These are phyloP conservation scores for Ajuga reptans DNA, from an alignment of 305 asterid genomes.

Conservation along the genomic window DNA sequence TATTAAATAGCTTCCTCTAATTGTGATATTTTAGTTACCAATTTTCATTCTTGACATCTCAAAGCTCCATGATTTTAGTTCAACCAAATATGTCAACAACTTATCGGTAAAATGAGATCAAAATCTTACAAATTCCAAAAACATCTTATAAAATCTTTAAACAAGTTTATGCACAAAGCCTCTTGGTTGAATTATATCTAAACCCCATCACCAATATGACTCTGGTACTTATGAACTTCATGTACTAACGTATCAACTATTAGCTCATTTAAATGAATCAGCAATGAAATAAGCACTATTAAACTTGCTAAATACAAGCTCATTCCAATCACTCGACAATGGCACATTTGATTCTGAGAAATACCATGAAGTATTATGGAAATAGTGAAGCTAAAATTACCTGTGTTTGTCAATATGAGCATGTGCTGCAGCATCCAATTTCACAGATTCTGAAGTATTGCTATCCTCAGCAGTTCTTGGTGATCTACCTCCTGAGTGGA, in stretches of 20 bases:
- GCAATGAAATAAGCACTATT: neutral
- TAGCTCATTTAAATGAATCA: neutral
- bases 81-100: neutral
- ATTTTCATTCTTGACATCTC: neutral
- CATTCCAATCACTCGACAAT: neutral
- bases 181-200: neutral
- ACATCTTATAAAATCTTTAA: neutral
- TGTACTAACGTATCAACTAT: neutral
- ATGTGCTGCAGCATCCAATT: constrained; percentile 73
- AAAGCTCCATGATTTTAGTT: neutral
- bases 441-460: constrained; percentile 41
- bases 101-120: neutral
- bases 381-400: constrained; percentile 25
- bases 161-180: neutral
- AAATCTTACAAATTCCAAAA: neutral
- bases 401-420: constrained; percentile 75
- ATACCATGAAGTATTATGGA: constrained; percentile 1
- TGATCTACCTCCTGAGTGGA: constrained; percentile 43
- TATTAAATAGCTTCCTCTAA: neutral
- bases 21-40: neutral
- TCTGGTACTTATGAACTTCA: neutral
- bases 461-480: constrained; percentile 34
- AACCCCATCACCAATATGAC: neutral
- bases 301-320: neutral
- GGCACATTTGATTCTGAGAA: neutral